Evolutionary conservation across 371 early-diverging fungal genomes (phyloP).

Genomic region (Coemansia linderi): DNA sequence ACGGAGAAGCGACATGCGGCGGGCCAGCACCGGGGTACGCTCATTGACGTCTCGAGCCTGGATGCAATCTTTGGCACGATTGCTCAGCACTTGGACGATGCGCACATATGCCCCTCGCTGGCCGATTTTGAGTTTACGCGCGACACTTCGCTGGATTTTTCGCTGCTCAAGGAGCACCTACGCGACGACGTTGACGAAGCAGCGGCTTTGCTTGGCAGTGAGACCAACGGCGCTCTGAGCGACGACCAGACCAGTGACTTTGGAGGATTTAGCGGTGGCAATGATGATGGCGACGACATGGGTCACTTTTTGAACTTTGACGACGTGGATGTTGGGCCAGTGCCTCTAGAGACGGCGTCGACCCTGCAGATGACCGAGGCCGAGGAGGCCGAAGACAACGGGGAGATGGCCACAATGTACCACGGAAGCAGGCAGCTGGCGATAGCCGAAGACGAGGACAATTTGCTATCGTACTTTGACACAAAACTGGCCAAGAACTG

Average conservation of each 20-base stretch:
- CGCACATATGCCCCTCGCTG: slow-evolving; percentile 51
- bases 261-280: slow-evolving; percentile 30
- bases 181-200: slow-evolving; percentile 23
- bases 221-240: neutral
- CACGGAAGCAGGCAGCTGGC: slow-evolving; percentile 52
- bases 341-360: slow-evolving; percentile 37
- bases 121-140: slow-evolving; percentile 48
- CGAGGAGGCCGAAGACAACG: slow-evolving; percentile 54
- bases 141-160: slow-evolving; percentile 49
- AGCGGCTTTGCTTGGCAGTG: neutral
- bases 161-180: slow-evolving; percentile 45
- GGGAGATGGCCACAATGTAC: slow-evolving; percentile 25
- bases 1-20: neutral
- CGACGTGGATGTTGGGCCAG: slow-evolving; percentile 44
- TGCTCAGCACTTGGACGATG: slow-evolving; percentile 27
- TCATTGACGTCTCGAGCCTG: slow-evolving; percentile 37
- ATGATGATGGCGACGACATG: slow-evolving; percentile 45
- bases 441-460: slow-evolving; percentile 59
- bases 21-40: slow-evolving; percentile 25
- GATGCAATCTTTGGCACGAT: slow-evolving; percentile 33
- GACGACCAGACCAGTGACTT: slow-evolving; percentile 22
- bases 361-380: slow-evolving; percentile 37
- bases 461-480: slow-evolving; percentile 90
- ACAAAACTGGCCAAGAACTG: slow-evolving; percentile 75
- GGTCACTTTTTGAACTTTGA: slow-evolving; percentile 45